Percentiles rank a stretch among this genome's conserved stretches.
Conservation (phyloP, 805 yeast genomes). For the Saturnispora bothae region DNA sequence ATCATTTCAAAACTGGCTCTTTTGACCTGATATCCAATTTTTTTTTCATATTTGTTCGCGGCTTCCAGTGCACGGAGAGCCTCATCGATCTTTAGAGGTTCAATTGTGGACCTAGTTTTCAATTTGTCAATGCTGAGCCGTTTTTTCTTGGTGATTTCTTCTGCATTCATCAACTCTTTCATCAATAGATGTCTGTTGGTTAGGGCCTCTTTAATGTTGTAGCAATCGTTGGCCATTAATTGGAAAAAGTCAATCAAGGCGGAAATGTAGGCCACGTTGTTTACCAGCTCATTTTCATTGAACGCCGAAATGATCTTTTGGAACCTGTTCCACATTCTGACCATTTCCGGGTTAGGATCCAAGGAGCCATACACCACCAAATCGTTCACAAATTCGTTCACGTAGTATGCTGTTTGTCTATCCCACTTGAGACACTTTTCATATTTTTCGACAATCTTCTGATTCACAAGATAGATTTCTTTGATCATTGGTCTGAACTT, state of each 20-base stretch:
- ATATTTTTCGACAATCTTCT: conserved; percentile 39
- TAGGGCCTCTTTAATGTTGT: conserved; percentile 80
- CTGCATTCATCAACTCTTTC: conserved; percentile 80
- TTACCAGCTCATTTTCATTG: conserved; percentile 68
- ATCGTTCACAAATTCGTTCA: conserved; percentile 36
- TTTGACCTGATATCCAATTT: conserved; percentile 64
- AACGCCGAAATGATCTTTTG: conserved; percentile 56
- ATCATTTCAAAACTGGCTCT: conserved; percentile 81
- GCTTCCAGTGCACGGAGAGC: conserved; percentile 71
- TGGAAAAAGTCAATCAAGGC: conserved; percentile 67
- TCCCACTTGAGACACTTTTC: conserved; percentile 51
- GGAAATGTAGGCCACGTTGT: conserved; percentile 63
- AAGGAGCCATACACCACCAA: conserved; percentile 31
- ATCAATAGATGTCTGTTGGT: conserved; percentile 87
- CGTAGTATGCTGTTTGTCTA: conserved; percentile 37
- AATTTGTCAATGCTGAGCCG: conserved; percentile 65
- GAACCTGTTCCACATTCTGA: conserved; percentile 65
- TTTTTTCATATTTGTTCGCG: conserved; percentile 68
- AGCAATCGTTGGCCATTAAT: conserved; percentile 61
- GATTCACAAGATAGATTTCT: conserved; percentile 50
- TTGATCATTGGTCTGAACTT: conserved; percentile 83
- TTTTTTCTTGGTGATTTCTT: conserved; percentile 55
- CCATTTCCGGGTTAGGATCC: conserved; percentile 58
- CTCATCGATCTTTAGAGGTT: conserved; percentile 84
- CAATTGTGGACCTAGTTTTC: conserved; percentile 62